Conservation (phyloP, 345 rosid species). For the Draba incana region DNA sequence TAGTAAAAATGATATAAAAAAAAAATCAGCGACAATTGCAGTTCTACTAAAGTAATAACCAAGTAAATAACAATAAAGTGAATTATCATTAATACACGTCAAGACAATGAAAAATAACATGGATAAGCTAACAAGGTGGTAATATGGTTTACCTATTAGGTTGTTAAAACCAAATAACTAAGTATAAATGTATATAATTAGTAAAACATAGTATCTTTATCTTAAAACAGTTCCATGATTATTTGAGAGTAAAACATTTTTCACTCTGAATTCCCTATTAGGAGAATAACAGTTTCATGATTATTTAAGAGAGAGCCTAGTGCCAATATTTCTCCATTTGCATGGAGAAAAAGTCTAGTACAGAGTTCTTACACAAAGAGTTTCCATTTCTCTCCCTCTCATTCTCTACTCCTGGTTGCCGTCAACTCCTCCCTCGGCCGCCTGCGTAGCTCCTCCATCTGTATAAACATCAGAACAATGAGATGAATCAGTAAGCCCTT, state of each 20-base stretch:
- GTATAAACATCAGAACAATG: conserved; percentile 26
- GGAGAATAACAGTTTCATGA: not conserved
- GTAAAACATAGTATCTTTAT: not conserved
- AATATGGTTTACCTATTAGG: no score
- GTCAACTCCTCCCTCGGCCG: conserved; percentile 49
- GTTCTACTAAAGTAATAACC: not conserved
- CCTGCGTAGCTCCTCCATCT: conserved; percentile 61
- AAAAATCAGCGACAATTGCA: not conserved
- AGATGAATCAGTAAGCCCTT: conserved; percentile 5
- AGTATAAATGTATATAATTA: no score
- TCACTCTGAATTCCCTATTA: no score
- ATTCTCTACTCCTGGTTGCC: conserved; percentile 46
- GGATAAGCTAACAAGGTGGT: no score
- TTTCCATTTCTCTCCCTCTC: not conserved
- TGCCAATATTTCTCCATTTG: not conserved
- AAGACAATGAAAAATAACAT: no score
- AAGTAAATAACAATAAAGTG: not conserved
- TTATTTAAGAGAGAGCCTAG: not conserved
- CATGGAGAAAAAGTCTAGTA: no score
- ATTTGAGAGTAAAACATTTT: not conserved
- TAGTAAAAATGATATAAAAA: not conserved
- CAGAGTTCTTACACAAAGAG: no score
- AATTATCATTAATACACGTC: not conserved
- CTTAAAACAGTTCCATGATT: not conserved
- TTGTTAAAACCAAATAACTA: no score